A percentile compares a stretch with the other conserved stretches of the same genome.
phyloP scores from a whole-genome alignment of 768 basidiomycete species.

The Tricholoma flavovirens region DNA sequence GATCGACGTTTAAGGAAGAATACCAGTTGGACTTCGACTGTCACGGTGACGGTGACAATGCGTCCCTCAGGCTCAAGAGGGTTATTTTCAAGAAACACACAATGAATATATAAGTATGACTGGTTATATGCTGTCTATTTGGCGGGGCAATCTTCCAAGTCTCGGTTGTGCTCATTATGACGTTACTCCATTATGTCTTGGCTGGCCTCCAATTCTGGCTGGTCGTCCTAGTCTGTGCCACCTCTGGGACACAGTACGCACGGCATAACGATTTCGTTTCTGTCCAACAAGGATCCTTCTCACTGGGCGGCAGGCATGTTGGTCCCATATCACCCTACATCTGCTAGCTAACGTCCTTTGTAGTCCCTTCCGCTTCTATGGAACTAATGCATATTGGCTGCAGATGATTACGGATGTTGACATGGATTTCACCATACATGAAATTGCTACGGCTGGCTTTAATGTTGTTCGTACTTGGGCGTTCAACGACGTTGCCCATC shows the following conservation, averaged over 20 bases:
- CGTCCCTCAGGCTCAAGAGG: too few species aligned
- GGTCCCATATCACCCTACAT: not conserved
- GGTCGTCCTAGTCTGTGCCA: not conserved
- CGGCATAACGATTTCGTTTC: not conserved
- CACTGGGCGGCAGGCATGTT: not conserved
- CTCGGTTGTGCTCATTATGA: not conserved
- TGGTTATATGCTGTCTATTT: too few species aligned
- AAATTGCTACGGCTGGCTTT: constrained; percentile 12
- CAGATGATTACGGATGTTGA: constrained; percentile 15
- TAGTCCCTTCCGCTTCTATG: constrained; percentile 17
- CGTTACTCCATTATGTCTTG: not conserved
- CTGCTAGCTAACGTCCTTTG: not conserved
- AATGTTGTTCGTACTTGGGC: constrained; percentile 20
- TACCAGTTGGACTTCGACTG: too few species aligned
- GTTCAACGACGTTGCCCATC: constrained; percentile 17
- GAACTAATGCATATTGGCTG: constrained; percentile 19
- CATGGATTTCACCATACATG: constrained; percentile 15
- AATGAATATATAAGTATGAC: too few species aligned
- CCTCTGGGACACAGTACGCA: not conserved
- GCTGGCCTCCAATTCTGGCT: not conserved
- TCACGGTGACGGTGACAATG: too few species aligned
- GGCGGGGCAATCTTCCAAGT: not conserved
- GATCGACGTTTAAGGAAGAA: too few species aligned
- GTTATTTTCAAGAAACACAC: too few species aligned
- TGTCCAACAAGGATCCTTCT: not conserved